Base-by-base conservation (phyloP, 345 rosid genomes). In the Dipteronia sinensis region DNA sequence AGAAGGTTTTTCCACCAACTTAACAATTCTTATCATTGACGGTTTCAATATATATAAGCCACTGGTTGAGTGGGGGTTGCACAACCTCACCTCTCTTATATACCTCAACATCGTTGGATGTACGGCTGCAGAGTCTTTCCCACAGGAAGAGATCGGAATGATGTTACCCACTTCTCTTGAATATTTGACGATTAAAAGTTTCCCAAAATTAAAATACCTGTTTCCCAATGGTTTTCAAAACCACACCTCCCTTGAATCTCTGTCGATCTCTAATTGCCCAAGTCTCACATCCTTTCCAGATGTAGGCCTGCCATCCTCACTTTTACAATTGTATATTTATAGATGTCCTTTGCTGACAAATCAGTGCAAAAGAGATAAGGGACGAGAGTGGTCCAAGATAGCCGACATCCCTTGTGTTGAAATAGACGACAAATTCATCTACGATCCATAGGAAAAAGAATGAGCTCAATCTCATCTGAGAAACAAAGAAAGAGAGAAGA, bases 201-300 rank as follows among this genome's bases (percentile, higher is more conserved):
- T 82, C 34, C 80, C 74, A 3, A 53, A 67, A 19, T 69, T 82
- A 6, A 62, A 76, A 59, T 20, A 10, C 74, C 64, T 71, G 15
- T 49, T 70, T 10, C n/a, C 70, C 5, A 67, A 68, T 40, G 82
- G 74, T 22, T 75, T 74, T 61, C 51, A 49, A 56, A 78, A 67
- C 49, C 85, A 75, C 27, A 69, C 38, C 17, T 56, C 69, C 0
- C 85, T 78, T 47, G 79, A 82, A 59, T 66, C 1, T 65, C 68
- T 82, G 70, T 27, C 2, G 22, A 51, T 78, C 58, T 11, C 1
- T n/a, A 38, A 62, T 17, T 79, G 76, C 65, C 79, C 73, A 8
- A 78, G 71, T 34, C 79, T 82, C 61, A 47, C 11, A n/a, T 71
- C 42, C 25, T 38, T 78, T 2, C 85, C 79, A 3, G 6, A 59